Conservation (phyloP, 306 rosid species). For the Pueraria montana region DNA sequence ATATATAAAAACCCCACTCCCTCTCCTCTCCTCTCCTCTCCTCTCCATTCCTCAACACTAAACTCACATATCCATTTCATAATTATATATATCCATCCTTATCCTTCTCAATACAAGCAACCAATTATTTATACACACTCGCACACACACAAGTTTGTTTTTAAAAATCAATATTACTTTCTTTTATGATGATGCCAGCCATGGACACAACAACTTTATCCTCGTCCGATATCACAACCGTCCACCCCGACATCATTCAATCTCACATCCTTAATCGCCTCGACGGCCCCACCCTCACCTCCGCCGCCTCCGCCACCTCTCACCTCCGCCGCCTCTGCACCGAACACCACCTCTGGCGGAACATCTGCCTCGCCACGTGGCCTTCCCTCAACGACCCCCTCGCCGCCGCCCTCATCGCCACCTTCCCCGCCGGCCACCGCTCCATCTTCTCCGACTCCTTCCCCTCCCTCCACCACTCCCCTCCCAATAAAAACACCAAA, state of each 20-base stretch:
- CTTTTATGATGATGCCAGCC: no score
- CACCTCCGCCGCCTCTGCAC: constrained; percentile 65
- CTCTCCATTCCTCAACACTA: no score
- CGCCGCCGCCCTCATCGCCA: constrained; percentile 49
- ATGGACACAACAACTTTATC: no score
- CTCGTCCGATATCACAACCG: constrained; percentile 43
- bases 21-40: no score
- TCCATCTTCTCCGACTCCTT: constrained; percentile 81
- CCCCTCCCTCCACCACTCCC: constrained; percentile 61
- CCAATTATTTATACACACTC: no score
- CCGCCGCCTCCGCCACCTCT: constrained; percentile 63
- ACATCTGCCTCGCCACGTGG: constrained; percentile 67
- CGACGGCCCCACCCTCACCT: constrained; percentile 74
- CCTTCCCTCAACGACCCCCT: constrained; percentile 67
- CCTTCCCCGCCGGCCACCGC: constrained; percentile 68
- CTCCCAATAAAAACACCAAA: constrained; percentile 32
- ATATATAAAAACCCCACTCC: no score
- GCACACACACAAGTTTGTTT: no score
- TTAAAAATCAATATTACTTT: no score
- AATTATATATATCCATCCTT: no score
- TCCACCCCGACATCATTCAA: constrained; percentile 72
- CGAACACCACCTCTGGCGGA: constrained; percentile 71
- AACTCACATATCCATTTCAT: no score
- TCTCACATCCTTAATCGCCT: constrained; percentile 79
- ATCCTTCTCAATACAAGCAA: no score